phyloP scores from a whole-genome alignment of 257 asterid genomes.

The Solanum stenotomum region DNA sequence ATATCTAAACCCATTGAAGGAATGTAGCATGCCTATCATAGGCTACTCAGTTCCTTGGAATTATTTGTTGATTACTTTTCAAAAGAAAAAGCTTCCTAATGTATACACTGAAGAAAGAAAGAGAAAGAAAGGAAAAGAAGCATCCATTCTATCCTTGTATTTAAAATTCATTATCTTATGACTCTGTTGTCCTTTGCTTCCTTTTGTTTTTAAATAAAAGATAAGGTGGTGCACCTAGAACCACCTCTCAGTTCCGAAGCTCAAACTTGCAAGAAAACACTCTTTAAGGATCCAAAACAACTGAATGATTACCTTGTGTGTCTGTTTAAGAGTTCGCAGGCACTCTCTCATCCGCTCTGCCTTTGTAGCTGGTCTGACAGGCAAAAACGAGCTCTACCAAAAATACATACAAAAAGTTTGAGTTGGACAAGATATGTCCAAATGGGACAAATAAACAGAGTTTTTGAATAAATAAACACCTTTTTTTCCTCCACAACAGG shows the following conservation, averaged over 20 bases:
- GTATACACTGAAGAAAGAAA: background rate
- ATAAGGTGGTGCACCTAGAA: background rate
- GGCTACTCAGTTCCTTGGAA: background rate
- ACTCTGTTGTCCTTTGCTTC: background rate
- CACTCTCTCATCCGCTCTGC: constrained; percentile 96
- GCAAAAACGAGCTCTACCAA: constrained; percentile 62
- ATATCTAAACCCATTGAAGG: background rate
- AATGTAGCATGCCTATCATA: background rate
- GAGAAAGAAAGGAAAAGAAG: background rate
- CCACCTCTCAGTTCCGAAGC: background rate
- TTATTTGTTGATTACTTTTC: background rate
- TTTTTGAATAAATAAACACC: constrained; percentile 25
- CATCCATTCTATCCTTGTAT: background rate
- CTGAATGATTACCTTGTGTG: constrained; percentile 52
- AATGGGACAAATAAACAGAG: background rate
- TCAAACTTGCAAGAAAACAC: background rate
- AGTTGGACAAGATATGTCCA: background rate
- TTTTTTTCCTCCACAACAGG: constrained; percentile 88
- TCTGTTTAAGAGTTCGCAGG: constrained; percentile 74
- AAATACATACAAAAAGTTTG: constrained; percentile 3
- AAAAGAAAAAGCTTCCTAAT: background rate
- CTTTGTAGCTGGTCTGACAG: constrained; percentile 89
- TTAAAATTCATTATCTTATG: background rate
- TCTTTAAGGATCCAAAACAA: background rate
- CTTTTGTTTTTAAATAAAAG: background rate